Percentiles rank a stretch among this genome's conserved stretches.
phyloP scores from a whole-genome alignment of 768 basidiomycete species.

The Trametes meyenii region DNA sequence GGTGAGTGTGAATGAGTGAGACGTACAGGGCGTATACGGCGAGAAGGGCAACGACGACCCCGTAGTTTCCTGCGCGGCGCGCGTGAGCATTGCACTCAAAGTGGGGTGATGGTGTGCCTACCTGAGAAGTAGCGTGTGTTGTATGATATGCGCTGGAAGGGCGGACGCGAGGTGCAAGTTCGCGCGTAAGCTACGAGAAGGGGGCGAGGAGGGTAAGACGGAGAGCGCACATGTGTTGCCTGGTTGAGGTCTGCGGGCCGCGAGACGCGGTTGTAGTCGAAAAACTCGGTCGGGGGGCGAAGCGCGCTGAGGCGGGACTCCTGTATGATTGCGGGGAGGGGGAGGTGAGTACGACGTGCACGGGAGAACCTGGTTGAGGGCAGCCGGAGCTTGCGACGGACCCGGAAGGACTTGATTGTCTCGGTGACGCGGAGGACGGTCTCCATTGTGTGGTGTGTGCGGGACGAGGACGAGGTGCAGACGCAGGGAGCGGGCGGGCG shows the following conservation, averaged over 20 bases:
- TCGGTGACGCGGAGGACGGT: conserved; percentile 65
- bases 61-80: conserved; percentile 74
- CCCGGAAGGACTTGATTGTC: conserved; percentile 68
- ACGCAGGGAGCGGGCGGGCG: background rate
- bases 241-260: conserved; percentile 80
- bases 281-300: conserved; percentile 76
- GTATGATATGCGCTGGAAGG: conserved; percentile 81
- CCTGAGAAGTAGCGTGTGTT: conserved; percentile 91
- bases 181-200: background rate
- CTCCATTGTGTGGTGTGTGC: conserved; percentile 53
- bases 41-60: conserved; percentile 71
- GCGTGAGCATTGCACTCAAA: background rate
- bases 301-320: conserved; percentile 80
- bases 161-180: background rate
- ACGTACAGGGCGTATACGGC: conserved; percentile 87
- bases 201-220: background rate
- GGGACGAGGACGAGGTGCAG: background rate
- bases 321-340: conserved; percentile 39
- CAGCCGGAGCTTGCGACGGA: conserved; percentile 39
- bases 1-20: background rate
- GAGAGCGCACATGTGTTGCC: conserved; percentile 65
- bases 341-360: conserved; percentile 11
- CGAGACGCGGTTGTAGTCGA: conserved; percentile 83
- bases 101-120: conserved; percentile 27
- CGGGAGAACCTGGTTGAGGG: conserved; percentile 1